Evolutionary conservation across 352 stramenopile species (phyloP).

Genomic region (Globisporangium uncinulatum): DNA sequence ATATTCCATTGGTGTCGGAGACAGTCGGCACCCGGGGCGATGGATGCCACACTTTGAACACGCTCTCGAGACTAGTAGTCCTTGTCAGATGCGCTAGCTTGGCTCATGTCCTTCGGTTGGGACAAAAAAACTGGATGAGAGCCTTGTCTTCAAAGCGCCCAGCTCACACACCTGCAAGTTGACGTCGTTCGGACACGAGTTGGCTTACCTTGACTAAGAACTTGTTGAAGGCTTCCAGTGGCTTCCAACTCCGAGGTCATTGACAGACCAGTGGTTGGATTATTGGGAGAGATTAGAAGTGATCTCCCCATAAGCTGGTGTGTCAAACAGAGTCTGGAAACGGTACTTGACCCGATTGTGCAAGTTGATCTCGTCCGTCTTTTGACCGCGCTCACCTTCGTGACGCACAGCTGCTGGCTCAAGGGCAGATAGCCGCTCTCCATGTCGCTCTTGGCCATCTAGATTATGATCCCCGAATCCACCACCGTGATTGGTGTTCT

Average conservation of each 20-base stretch:
- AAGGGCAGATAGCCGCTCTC: neutral
- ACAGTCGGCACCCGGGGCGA: too few species aligned
- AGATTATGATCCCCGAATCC: too few species aligned
- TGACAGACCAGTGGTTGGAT: constrained; percentile 19
- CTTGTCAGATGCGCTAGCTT: too few species aligned
- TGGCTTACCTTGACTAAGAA: constrained; percentile 1
- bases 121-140: too few species aligned
- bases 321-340: constrained; percentile 8
- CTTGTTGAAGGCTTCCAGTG: constrained; percentile 11
- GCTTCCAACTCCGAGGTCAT: constrained; percentile 14
- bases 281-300: constrained; percentile 19
- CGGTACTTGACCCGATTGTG: constrained; percentile 16
- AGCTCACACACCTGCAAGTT: too few species aligned
- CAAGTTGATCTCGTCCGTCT: constrained; percentile 7
- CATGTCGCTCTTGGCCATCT: neutral
- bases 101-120: too few species aligned
- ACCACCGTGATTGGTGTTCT: too few species aligned
- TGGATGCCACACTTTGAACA: too few species aligned
- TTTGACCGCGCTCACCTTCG: neutral
- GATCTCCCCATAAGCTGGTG: constrained; percentile 15
- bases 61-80: too few species aligned
- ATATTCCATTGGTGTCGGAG: too few species aligned
- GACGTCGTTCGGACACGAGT: neutral
- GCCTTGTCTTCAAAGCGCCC: too few species aligned
- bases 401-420: neutral